phyloP scores from a whole-genome alignment of 73 alveolate species.

The Tetrahymena thermophila region DNA sequence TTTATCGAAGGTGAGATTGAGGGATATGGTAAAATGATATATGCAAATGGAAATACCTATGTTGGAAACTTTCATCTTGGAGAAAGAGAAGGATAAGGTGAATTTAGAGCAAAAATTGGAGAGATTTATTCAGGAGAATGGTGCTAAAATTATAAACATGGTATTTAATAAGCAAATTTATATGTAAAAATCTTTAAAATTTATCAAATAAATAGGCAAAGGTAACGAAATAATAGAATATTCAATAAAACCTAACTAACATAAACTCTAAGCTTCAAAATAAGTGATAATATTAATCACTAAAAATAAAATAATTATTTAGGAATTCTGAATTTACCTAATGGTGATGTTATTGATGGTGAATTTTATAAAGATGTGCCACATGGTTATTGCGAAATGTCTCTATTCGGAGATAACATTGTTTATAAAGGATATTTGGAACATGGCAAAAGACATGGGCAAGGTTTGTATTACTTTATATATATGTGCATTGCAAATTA shows the following conservation, averaged over 20 bases:
- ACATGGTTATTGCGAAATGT: background rate
- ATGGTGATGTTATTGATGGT: background rate
- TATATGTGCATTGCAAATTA: background rate
- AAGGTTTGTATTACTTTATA: background rate
- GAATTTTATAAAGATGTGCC: background rate
- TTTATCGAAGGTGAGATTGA: background rate
- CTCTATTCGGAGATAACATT: background rate
- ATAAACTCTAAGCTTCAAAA: background rate
- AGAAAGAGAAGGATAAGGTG: background rate
- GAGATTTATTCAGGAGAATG: background rate
- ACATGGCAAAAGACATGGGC: background rate
- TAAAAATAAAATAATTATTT: background rate
- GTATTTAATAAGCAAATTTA: background rate
- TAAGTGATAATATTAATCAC: too few species aligned
- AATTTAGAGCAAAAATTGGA: background rate
- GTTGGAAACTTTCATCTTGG: background rate
- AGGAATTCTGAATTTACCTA: background rate
- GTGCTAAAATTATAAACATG: background rate
- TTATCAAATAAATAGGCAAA: background rate
- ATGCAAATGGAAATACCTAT: background rate
- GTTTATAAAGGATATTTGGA: background rate
- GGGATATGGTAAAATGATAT: background rate
- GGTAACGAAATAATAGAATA: background rate
- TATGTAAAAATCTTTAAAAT: background rate
- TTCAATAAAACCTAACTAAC: background rate